Evolutionary conservation across 148 eudicot genomes (phyloP).

Genomic region (Cornus controversa): DNA sequence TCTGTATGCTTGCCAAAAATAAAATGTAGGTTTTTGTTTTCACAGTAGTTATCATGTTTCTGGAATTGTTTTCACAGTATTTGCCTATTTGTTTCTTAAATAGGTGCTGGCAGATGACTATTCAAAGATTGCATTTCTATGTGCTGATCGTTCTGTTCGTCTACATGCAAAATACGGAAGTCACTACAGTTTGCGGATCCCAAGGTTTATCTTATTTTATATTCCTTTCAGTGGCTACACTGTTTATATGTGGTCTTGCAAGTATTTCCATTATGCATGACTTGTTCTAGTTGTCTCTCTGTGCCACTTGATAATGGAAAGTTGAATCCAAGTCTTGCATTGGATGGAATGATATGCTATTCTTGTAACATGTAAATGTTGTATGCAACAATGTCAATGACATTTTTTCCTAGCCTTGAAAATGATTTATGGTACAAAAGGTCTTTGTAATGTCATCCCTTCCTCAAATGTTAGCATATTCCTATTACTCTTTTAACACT

Average conservation of each 20-base stretch:
- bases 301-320: not conserved
- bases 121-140: constrained; percentile 88
- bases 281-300: not conserved
- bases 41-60: not conserved
- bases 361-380: not conserved
- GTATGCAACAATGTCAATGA: not conserved
- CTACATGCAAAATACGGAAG: constrained; percentile 95
- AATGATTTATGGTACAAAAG: not conserved
- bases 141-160: constrained; percentile 81
- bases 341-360: not conserved
- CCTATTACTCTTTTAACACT: too few species aligned
- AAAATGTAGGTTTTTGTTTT: not conserved
- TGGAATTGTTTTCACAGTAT: not conserved
- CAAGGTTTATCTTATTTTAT: constrained; percentile 43
- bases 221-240: not conserved
- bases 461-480: too few species aligned
- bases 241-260: too few species aligned
- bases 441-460: not conserved
- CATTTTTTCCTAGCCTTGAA: not conserved
- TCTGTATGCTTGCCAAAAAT: not conserved
- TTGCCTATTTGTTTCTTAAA: constrained; percentile 19
- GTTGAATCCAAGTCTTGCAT: not conserved
- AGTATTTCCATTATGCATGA: not conserved
- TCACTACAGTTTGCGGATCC: constrained; percentile 83
- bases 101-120: constrained; percentile 87